These are phyloP conservation scores for Excoecaria agallocha DNA, from an alignment of 345 rosid genomes.

Conservation along the genomic window DNA sequence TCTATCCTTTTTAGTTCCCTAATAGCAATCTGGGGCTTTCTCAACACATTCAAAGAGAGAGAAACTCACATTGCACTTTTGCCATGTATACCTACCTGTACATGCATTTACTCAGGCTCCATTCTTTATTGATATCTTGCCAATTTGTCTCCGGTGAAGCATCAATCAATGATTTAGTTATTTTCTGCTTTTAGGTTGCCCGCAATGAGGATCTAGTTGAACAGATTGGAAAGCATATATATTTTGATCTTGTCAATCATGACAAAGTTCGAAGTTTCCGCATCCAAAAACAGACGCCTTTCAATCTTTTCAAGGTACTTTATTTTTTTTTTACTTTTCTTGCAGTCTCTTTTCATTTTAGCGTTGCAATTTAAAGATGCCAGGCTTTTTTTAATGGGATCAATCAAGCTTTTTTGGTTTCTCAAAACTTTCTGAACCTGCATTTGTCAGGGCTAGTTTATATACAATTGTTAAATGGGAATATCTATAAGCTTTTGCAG, in stretches of 20 bases:
- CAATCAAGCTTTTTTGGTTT: neutral
- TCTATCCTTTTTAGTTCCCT: neutral
- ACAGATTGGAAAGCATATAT: conserved; percentile 53
- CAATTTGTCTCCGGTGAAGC: neutral
- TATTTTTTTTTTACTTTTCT: neutral
- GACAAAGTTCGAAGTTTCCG: conserved; percentile 91
- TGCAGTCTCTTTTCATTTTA: neutral
- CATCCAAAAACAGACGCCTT: conserved; percentile 76
- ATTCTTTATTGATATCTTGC: neutral
- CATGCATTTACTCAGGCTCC: neutral
- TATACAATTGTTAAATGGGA: neutral
- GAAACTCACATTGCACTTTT: neutral
- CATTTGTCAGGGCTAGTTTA: neutral
- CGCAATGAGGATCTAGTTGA: conserved; percentile 44
- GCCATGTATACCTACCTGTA: neutral
- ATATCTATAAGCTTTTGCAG: neutral
- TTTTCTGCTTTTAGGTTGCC: conserved; percentile 31
- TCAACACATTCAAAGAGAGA: neutral
- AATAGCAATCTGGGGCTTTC: too few relatives aligned
- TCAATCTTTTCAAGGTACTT: conserved; percentile 75
- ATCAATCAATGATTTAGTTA: neutral
- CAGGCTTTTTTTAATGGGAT: neutral
- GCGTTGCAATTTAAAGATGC: neutral
- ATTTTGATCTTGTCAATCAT: conserved; percentile 47
- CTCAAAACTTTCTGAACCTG: neutral